Percentiles rank a stretch among this genome's conserved stretches.
Evolutionary conservation across 108 stramenopile species (phyloP).

Genomic region (Nitzschia sp.): DNA sequence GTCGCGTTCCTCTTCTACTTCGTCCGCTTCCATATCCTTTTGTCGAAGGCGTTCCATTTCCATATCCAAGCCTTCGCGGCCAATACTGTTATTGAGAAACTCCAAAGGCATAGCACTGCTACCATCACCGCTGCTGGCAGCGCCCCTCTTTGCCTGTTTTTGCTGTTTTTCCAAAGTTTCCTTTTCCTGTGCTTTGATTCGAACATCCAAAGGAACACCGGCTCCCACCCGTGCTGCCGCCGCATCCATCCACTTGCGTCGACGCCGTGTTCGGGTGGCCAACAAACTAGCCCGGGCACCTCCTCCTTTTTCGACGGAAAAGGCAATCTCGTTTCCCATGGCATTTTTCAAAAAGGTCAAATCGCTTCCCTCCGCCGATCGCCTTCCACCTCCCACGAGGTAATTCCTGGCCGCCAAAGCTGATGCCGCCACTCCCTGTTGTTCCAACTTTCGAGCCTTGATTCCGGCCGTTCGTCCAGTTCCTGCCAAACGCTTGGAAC

Average conservation of each 20-base stretch:
- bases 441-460: conserved; percentile 66
- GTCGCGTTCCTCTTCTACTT: conserved; percentile 43
- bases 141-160: conserved; percentile 11
- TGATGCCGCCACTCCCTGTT: conserved; percentile 63
- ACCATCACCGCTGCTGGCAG: neutral
- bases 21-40: conserved; percentile 42
- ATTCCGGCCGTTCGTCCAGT: conserved; percentile 87
- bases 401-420: conserved; percentile 43
- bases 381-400: conserved; percentile 42
- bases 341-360: conserved; percentile 85
- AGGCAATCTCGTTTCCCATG: conserved; percentile 81
- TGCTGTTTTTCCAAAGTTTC: conserved; percentile 33
- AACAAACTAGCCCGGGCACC: conserved; percentile 79
- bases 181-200: conserved; percentile 50
- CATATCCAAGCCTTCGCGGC: conserved; percentile 39
- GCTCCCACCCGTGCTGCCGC: conserved; percentile 79
- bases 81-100: conserved; percentile 80
- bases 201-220: conserved; percentile 60
- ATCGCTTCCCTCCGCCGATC: conserved; percentile 45
- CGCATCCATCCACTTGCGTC: conserved; percentile 74
- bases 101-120: conserved; percentile 29
- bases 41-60: conserved; percentile 52
- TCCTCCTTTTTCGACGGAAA: conserved; percentile 86
- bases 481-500: conserved; percentile 82
- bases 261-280: conserved; percentile 53